A percentile compares a stretch with the other conserved stretches of the same genome.
phyloP scores from a whole-genome alignment of 2,329 filamentous ascomycete genomes.

The Boeremia lycopersici region DNA sequence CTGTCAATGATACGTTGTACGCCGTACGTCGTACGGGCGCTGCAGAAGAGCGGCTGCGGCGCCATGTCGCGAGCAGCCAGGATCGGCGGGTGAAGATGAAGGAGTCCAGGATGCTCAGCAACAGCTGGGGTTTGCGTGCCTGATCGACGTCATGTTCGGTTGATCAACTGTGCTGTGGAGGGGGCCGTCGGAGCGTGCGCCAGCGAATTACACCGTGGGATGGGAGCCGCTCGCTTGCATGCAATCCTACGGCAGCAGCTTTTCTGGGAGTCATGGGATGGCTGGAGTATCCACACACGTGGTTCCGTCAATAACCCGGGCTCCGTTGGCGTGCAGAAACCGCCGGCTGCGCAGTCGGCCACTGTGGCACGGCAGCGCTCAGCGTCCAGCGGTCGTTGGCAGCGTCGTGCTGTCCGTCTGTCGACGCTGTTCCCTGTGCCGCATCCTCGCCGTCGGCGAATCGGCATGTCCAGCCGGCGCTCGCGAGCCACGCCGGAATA shows the following conservation, averaged over 20 bases:
- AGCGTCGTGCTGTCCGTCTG: neutral
- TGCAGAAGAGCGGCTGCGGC: conserved; percentile 2
- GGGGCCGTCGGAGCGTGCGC: conserved; percentile 1
- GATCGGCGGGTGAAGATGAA: conserved; percentile 5
- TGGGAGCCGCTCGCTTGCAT: neutral
- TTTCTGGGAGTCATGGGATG: neutral
- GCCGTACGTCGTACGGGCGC: neutral
- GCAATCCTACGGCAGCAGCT: neutral
- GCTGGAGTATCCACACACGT: neutral
- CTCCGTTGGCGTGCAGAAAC: conserved; percentile 4
- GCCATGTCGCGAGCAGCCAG: neutral
- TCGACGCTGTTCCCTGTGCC: conserved; percentile 12
- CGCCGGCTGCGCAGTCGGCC: neutral
- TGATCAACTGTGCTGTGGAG: conserved; percentile 7
- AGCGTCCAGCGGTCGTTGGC: neutral
- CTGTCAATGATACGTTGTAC: neutral
- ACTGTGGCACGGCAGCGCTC: neutral
- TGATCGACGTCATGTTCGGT: conserved; percentile 13
- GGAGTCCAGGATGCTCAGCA: neutral
- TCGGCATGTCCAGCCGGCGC: conserved; percentile 25
- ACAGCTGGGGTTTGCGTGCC: conserved; percentile 10
- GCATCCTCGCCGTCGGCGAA: conserved; percentile 19
- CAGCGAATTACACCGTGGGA: conserved; percentile 9
- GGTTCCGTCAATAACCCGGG: neutral
- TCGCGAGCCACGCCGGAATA: conserved; percentile 23